Base-by-base conservation (phyloP, 768 basidiomycete genomes). In the Agrocybe pediades region DNA sequence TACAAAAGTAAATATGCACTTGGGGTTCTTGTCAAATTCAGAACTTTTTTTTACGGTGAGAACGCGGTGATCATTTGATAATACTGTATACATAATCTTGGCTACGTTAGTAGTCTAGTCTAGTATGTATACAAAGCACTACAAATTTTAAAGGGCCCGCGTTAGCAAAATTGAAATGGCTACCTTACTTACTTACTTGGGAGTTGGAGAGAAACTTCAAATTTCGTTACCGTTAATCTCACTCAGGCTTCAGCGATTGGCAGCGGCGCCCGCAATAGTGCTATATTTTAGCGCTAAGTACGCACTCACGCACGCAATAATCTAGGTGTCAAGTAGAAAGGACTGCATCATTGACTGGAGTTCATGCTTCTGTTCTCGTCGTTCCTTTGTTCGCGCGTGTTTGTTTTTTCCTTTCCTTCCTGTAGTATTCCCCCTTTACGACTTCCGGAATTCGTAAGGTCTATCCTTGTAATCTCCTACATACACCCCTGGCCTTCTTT, bases 311-410 rank as follows among this genome's bases (percentile, higher is more conserved):
- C n/a, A 36, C 4, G 33, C 4, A 4, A n/a, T n/a, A n/a, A n/a
- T n/a, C n/a, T n/a, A n/a, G n/a, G n/a, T n/a, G n/a, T n/a, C n/a
- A n/a, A n/a, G n/a, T n/a, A n/a, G n/a, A n/a, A n/a, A n/a, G n/a
- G n/a, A n/a, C n/a, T n/a, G n/a, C 13, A 36, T 36, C 13, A 36
- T 36, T 36, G 33, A 36, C 33, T 36, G 13, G 11, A 13, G n/a
- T n/a, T n/a, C n/a, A n/a, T n/a, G 33, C 6, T 36, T 36, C 33
- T 36, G 33, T 36, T 30, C 29, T 30, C 29, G 29, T 30, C 15
- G 29, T 30, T 36, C 33, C n/a, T 36, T 36, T 36, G 33, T 68
- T 93, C 92, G 95, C 64, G 89, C 89, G 53, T 53, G 84, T 75
- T 46, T 52, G 51, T 9, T 57, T 17, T 49, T 57, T 24, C 44